These are phyloP conservation scores for Mediolabrus comicus DNA, from an alignment of 108 stramenopile genomes.

Conservation along the genomic window DNA sequence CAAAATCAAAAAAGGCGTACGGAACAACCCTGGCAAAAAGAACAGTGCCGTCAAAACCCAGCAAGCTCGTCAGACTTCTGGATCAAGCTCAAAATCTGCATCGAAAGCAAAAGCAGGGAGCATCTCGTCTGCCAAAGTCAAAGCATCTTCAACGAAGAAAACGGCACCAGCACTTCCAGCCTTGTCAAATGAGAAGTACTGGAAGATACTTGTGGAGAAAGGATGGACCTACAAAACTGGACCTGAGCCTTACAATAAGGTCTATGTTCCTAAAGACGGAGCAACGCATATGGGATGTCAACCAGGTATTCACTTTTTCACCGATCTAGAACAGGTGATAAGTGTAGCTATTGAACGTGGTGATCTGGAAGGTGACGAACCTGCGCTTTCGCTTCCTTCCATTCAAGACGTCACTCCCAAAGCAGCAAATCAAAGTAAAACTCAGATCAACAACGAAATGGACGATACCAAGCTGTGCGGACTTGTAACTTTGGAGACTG, in stretches of 20 bases:
- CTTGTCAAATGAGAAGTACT: conserved; percentile 3
- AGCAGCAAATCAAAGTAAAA: not conserved
- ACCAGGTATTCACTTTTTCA: conserved; percentile 44
- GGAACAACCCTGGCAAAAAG: not conserved
- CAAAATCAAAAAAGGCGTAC: not conserved
- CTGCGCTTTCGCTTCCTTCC: not conserved
- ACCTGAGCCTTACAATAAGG: conserved; percentile 46
- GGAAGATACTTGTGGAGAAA: conserved; percentile 27
- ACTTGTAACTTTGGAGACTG: conserved; percentile 25
- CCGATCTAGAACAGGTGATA: conserved; percentile 22
- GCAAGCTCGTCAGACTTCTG: not conserved
- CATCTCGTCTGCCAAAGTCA: not conserved
- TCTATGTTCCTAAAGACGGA: conserved; percentile 43
- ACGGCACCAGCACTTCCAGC: not conserved
- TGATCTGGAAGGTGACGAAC: not conserved
- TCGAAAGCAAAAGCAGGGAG: not conserved
- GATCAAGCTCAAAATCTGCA: not conserved
- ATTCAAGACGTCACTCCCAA: not conserved
- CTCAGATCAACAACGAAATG: not conserved
- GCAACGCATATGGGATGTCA: conserved; percentile 30
- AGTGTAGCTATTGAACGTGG: conserved; percentile 27
- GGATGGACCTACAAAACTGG: conserved; percentile 42
- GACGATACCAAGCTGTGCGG: conserved; percentile 28
- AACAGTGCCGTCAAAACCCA: not conserved
- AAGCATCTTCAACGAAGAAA: not conserved